Conservation (phyloP, 2,329 filamentous ascomycete genomes). For the Fonsecaea erecta region DNA sequence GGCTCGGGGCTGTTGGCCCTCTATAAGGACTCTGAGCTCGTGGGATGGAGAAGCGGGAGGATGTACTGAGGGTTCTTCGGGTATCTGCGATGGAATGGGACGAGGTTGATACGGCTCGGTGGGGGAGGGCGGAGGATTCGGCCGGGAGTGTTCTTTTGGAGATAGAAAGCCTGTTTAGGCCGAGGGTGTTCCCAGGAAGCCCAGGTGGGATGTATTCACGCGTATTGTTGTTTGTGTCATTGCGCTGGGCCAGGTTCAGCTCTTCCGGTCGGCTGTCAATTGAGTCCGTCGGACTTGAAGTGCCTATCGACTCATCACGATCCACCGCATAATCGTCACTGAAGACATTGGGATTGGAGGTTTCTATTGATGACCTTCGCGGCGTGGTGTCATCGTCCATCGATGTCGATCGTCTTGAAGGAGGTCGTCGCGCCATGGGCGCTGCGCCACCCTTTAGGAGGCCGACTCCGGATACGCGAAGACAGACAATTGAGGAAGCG, state of each 20-base stretch:
- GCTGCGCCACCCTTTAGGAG: constrained; percentile 34
- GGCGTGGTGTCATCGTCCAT: constrained; percentile 22
- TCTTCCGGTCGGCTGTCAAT: constrained; percentile 26
- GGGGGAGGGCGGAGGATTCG: constrained; percentile 21
- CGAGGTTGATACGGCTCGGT: constrained; percentile 34
- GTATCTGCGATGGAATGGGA: constrained; percentile 41
- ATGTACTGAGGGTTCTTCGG: constrained; percentile 50
- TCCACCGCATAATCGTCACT: constrained; percentile 56
- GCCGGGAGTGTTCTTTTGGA: constrained; percentile 15
- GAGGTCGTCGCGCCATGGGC: constrained; percentile 35
- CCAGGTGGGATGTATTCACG: constrained; percentile 34
- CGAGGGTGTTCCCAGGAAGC: constrained; percentile 17
- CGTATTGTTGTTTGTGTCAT: constrained; percentile 22
- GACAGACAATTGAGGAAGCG: not conserved
- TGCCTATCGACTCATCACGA: constrained; percentile 19
- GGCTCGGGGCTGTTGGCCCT: constrained; percentile 73
- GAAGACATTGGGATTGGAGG: constrained; percentile 52
- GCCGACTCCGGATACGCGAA: constrained; percentile 11
- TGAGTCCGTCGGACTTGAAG: constrained; percentile 24
- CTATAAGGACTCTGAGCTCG: constrained; percentile 68
- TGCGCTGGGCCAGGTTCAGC: constrained; percentile 36
- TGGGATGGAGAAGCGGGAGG: constrained; percentile 52
- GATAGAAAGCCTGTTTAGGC: constrained; percentile 23
- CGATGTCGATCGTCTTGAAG: constrained; percentile 24
- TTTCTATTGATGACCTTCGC: constrained; percentile 26